Evolutionary conservation across 768 basidiomycete species (phyloP).

Genomic region (Astraeus odoratus): DNA sequence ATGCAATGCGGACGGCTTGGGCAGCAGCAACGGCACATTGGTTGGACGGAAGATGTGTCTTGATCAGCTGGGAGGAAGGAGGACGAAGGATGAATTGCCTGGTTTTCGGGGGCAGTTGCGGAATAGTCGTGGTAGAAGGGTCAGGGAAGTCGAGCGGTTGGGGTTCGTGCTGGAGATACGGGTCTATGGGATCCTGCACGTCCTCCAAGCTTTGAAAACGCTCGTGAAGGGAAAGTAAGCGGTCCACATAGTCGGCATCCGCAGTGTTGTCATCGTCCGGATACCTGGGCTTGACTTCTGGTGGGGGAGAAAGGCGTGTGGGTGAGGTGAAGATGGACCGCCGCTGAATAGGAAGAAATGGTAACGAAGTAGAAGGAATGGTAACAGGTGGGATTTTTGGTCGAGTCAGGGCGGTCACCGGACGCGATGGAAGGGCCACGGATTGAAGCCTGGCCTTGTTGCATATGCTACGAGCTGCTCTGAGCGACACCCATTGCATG

Average conservation of each 20-base stretch:
- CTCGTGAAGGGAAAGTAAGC: neutral
- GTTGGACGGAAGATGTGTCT: conserved; percentile 6
- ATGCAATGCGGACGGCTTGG: conserved; percentile 43
- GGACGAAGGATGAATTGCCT: neutral
- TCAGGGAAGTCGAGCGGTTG: neutral
- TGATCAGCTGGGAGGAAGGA: neutral
- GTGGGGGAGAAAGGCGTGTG: conserved; percentile 2
- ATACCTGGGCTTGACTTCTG: conserved; percentile 2
- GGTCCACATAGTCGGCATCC: neutral
- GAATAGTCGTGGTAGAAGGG: neutral
- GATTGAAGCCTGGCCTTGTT: conserved; percentile 8
- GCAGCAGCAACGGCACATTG: conserved; percentile 33
- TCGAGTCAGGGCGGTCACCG: neutral
- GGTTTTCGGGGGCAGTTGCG: neutral
- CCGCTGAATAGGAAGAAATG: conserved; percentile 1
- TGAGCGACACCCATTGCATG: conserved; percentile 68
- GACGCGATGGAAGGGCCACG: neutral
- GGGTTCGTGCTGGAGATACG: neutral
- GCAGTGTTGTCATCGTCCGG: neutral
- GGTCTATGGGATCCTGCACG: neutral
- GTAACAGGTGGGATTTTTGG: neutral
- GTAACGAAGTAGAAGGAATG: neutral
- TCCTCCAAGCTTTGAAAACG: neutral
- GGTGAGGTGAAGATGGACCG: conserved; percentile 7
- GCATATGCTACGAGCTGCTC: conserved; percentile 40